phyloP scores from a whole-genome alignment of 148 eudicot genomes.

The Drosera capensis region DNA sequence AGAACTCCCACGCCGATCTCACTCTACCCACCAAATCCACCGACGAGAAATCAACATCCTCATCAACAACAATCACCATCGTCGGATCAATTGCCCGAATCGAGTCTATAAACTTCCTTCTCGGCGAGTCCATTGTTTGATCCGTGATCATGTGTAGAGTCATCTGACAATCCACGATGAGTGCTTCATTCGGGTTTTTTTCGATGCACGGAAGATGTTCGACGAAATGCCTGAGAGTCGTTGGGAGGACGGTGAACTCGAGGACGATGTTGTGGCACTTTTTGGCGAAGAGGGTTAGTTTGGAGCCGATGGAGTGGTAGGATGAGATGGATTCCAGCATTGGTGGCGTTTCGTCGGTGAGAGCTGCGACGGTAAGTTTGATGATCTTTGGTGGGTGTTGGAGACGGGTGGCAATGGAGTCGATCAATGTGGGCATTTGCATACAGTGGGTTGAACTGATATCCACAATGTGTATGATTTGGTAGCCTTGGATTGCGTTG shows the following conservation, averaged over 20 bases:
- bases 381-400: constrained; percentile 26
- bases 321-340: constrained; percentile 42
- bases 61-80: constrained; percentile 48
- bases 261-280: constrained; percentile 39
- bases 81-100: constrained; percentile 44
- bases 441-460: constrained; percentile 74
- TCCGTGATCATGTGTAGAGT: constrained; percentile 57
- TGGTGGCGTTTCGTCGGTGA: constrained; percentile 46
- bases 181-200: constrained; percentile 19
- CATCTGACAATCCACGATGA: constrained; percentile 79
- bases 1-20: constrained; percentile 58
- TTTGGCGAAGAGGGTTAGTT: constrained; percentile 56
- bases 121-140: constrained; percentile 15
- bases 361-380: constrained; percentile 68
- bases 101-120: constrained; percentile 42
- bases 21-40: constrained; percentile 34
- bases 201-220: constrained; percentile 22
- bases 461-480: constrained; percentile 56
- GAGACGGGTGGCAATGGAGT: constrained; percentile 42
- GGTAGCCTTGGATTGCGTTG: constrained; percentile 40
- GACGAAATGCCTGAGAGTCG: constrained; percentile 37
- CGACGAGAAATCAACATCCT: constrained; percentile 68
- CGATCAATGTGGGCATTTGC: constrained; percentile 89
- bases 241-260: constrained; percentile 51
- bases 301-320: constrained; percentile 55